Evolutionary conservation across 306 rosid genomes (phyloP).

Genomic region (Trifolium fragiferum): DNA sequence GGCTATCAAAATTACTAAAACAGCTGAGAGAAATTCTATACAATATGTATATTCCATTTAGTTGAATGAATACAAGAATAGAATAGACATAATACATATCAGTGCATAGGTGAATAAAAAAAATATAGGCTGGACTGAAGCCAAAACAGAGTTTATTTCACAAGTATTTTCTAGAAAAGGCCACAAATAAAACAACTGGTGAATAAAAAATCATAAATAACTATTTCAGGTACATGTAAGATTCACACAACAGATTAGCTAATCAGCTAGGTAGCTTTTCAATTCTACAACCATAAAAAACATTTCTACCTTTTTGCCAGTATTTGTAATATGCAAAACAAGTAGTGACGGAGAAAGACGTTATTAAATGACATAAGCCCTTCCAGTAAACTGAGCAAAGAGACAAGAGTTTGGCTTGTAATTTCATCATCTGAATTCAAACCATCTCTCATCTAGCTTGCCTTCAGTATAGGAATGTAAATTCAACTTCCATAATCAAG

Average conservation of each 20-base stretch:
- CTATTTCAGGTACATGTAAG: not conserved
- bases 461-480: constrained; percentile 64
- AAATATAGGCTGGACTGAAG: not conserved
- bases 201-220: constrained; percentile 17
- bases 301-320: constrained; percentile 80
- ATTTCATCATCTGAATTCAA: constrained; percentile 57
- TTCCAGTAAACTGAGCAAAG: constrained; percentile 77
- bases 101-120: not conserved
- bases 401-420: constrained; percentile 62
- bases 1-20: constrained; percentile 9
- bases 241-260: constrained; percentile 8
- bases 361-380: constrained; percentile 81
- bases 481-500: constrained; percentile 3
- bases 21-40: constrained; percentile 14
- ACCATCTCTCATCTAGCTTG: constrained; percentile 73
- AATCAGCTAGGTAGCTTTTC: constrained; percentile 5
- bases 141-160: not conserved
- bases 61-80: constrained; percentile 18
- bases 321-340: constrained; percentile 88
- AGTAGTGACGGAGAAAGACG: constrained; percentile 80
- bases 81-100: constrained; percentile 4
- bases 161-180: not conserved
- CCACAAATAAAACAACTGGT: not conserved
- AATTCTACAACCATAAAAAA: constrained; percentile 11
- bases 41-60: constrained; percentile 21